Base-by-base conservation (phyloP, 768 basidiomycete genomes). In the Pulveroboletus ravenelii region DNA sequence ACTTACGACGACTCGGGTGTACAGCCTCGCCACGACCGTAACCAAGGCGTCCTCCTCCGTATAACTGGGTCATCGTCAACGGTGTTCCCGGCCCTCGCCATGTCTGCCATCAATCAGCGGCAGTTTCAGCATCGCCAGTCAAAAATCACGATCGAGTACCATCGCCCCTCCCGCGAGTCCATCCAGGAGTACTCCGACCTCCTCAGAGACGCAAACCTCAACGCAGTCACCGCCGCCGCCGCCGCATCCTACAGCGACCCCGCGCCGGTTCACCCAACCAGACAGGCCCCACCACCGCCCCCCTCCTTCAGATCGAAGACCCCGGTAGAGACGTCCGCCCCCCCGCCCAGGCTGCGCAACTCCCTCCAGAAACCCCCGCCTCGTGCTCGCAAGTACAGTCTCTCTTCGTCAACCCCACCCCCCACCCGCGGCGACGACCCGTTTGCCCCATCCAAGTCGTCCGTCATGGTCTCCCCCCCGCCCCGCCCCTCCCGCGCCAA, bases 401-500 rank as follows among this genome's bases (percentile, higher is more conserved):
- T 80, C n/a, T 69, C 75, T 2, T 57, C 64, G 4, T 63, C 72
- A 0, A 44, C 67, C 2, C 57, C 67, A 39, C 61, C 64, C 2
- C 12, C 45, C 7, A 13, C 45, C 10, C 43, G 70, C 57, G 57
- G 73, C 56, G 78, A 81, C 62, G 64, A 71, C 70, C 83, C 82
- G 2, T 84, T 84, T 62, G 81, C 71, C 45, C 4, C 58, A 20
- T 8, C 43, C 9, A 45, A 32, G 6, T 44, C 44, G 1, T 13
- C 32, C 15, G 4, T 7, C 4, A 74, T 54, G 41, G 62, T 76
- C 3, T 70, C 81, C 0, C 82, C 88, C 2, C 89, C 89, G 9
- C 83, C 85, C 2, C 79, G 90, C 39, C 90, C 90, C 0, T 89
- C 88, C 41, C 79, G 90, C 50, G 86, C 85, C 52, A 93, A 93